Conservation (phyloP, 164 flowering plant species). For the Hamamelis virginiana region DNA sequence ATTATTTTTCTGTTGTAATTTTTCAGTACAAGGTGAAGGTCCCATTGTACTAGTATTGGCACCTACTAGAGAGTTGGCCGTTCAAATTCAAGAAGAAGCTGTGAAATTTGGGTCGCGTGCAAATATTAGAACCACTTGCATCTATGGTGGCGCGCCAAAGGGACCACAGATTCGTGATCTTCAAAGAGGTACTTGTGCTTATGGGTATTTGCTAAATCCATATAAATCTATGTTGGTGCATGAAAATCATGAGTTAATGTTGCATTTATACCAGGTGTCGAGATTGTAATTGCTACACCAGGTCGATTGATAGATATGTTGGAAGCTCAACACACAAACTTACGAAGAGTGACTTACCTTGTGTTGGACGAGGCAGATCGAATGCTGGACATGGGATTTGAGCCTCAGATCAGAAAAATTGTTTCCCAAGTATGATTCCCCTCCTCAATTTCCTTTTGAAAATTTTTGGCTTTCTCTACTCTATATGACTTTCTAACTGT, state of each 20-base stretch:
- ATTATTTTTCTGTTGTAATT: background rate
- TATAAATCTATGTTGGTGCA: background rate
- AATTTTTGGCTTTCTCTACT: no score
- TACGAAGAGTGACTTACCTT: conserved; percentile 90
- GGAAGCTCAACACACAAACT: conserved; percentile 84
- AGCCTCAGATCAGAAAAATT: conserved; percentile 94
- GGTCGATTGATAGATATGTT: conserved; percentile 95
- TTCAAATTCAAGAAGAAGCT: conserved; percentile 93
- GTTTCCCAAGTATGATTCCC: conserved; percentile 58
- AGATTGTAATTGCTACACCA: conserved; percentile 95
- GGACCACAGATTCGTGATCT: conserved; percentile 99
- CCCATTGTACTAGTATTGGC: conserved; percentile 86
- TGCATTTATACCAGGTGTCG: conserved; percentile 61
- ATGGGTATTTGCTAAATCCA: background rate
- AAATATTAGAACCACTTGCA: conserved; percentile 72
- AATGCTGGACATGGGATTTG: conserved; percentile 99
- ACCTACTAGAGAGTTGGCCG: conserved; percentile 94
- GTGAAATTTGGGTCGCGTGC: conserved; percentile 68
- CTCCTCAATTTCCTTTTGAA: background rate
- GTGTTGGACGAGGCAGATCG: conserved; percentile 98
- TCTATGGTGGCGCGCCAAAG: conserved; percentile 97
- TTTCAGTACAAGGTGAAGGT: conserved; percentile 79
- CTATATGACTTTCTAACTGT: no score
- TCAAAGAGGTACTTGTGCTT: conserved; percentile 50
- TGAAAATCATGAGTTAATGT: background rate